These are phyloP conservation scores for Polyporus tsugae DNA, from an alignment of 1,284 basidiomycete species.

Conservation along the genomic window DNA sequence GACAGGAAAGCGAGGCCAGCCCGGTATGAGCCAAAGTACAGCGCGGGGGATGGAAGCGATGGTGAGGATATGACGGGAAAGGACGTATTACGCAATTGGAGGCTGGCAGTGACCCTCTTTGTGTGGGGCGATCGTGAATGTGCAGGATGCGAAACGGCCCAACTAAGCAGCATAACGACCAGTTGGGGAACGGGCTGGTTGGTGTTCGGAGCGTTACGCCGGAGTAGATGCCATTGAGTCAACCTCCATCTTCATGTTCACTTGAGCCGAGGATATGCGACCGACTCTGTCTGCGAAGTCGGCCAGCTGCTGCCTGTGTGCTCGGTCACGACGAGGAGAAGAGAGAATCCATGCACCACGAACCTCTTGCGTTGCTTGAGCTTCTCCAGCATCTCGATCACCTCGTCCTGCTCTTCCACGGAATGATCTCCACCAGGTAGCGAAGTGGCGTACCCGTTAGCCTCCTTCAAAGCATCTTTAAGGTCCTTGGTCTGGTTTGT, in stretches of 20 bases:
- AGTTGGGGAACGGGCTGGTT: background rate
- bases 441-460: slow-evolving; percentile 60
- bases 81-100: too few species aligned
- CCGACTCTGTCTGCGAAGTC: slow-evolving; percentile 48
- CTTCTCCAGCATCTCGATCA: slow-evolving; percentile 68
- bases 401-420: slow-evolving; percentile 68
- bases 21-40: slow-evolving; percentile 16
- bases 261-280: slow-evolving; percentile 35
- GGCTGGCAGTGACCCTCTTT: slow-evolving; percentile 1
- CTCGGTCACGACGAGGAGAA: background rate
- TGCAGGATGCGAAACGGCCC: background rate
- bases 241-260: slow-evolving; percentile 52
- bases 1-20: slow-evolving; percentile 8
- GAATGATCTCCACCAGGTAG: slow-evolving; percentile 73
- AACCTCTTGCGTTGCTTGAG: slow-evolving; percentile 68
- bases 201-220: slow-evolving; percentile 13
- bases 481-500: slow-evolving; percentile 67
- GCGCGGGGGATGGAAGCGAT: too few species aligned
- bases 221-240: slow-evolving; percentile 65
- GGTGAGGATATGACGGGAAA: too few species aligned
- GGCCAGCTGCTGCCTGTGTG: slow-evolving; percentile 48
- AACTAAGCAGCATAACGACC: background rate
- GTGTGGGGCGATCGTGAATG: background rate
- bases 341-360: slow-evolving; percentile 20
- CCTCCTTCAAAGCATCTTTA: slow-evolving; percentile 60